Conservation (phyloP, 768 basidiomycete genomes). For the Termitomyces sp. region DNA sequence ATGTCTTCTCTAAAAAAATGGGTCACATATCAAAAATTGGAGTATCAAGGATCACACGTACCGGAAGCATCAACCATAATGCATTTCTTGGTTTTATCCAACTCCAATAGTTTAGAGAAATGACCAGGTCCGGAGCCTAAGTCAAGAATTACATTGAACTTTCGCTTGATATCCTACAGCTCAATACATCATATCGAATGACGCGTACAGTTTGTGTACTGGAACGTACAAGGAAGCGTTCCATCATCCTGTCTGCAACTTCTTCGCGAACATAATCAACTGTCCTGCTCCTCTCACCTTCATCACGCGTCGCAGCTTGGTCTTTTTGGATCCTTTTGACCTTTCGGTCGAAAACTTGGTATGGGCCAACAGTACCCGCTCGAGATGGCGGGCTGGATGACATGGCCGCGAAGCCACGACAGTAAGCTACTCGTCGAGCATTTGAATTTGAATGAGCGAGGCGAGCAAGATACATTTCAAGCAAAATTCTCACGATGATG, state of each 20-base stretch:
- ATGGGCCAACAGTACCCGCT: constrained; percentile 54
- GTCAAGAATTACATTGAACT: constrained; percentile 78
- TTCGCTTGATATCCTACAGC: constrained; percentile 83
- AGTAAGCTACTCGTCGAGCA: constrained; percentile 12
- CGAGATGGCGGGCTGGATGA: constrained; percentile 40
- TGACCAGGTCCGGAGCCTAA: constrained; percentile 90
- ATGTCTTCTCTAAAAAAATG: constrained; percentile 49
- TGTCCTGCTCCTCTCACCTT: constrained; percentile 59
- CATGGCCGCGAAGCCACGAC: constrained; percentile 47
- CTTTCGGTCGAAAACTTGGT: constrained; percentile 82
- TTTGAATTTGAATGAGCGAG: constrained; percentile 10
- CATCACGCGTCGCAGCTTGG: constrained; percentile 56
- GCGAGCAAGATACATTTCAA: constrained; percentile 20
- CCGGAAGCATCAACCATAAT: constrained; percentile 88
- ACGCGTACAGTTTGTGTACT: constrained; percentile 4
- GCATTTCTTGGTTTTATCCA: constrained; percentile 62
- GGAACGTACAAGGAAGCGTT: constrained; percentile 72
- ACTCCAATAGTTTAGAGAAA: constrained; percentile 78
- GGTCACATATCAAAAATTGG: neutral
- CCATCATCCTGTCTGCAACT: constrained; percentile 86
- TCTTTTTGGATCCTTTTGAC: constrained; percentile 79
- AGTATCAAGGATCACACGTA: constrained; percentile 29
- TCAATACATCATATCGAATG: neutral
- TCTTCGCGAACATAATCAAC: constrained; percentile 94
- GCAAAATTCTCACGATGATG: constrained; percentile 12